Evolutionary conservation across 2,329 filamentous ascomycete genomes (phyloP).

Genomic region (Bipolaris gigantea): DNA sequence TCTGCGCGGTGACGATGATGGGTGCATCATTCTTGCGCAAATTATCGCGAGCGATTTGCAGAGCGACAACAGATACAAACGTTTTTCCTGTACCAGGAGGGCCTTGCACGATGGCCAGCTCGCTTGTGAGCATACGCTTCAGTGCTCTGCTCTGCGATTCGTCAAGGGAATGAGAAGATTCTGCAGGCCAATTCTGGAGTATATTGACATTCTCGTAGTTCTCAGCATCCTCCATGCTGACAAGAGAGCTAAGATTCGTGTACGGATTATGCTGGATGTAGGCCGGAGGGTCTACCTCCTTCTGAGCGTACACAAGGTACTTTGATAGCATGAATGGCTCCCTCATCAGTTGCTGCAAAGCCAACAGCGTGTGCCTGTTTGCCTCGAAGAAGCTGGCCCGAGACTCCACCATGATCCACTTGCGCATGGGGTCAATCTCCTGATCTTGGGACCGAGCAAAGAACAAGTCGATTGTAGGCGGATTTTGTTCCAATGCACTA

Average conservation of each 20-base stretch:
- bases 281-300: constrained; percentile 52
- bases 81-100: constrained; percentile 83
- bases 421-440: constrained; percentile 67
- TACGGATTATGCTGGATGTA: constrained; percentile 57
- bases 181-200: constrained; percentile 57
- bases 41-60: constrained; percentile 67
- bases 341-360: constrained; percentile 66
- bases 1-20: constrained; percentile 80
- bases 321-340: constrained; percentile 66
- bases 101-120: constrained; percentile 77
- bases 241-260: constrained; percentile 54
- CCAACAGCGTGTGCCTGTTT: constrained; percentile 69
- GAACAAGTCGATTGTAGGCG: constrained; percentile 74
- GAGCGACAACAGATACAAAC: constrained; percentile 71
- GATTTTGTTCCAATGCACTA: constrained; percentile 63
- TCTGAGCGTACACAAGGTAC: constrained; percentile 59
- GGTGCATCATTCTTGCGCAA: constrained; percentile 60
- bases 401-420: constrained; percentile 79
- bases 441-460: constrained; percentile 65
- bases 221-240: constrained; percentile 43
- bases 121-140: constrained; percentile 68
- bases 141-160: constrained; percentile 71
- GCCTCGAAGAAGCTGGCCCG: constrained; percentile 76
- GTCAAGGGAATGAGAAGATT: constrained; percentile 60
- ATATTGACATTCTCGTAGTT: constrained; percentile 56